Evolutionary conservation across 2,329 filamentous ascomycete species (phyloP), one percentile per base, ranked within the genome.

Genomic region (Neophaeococcomyces mojaviensis): DNA sequence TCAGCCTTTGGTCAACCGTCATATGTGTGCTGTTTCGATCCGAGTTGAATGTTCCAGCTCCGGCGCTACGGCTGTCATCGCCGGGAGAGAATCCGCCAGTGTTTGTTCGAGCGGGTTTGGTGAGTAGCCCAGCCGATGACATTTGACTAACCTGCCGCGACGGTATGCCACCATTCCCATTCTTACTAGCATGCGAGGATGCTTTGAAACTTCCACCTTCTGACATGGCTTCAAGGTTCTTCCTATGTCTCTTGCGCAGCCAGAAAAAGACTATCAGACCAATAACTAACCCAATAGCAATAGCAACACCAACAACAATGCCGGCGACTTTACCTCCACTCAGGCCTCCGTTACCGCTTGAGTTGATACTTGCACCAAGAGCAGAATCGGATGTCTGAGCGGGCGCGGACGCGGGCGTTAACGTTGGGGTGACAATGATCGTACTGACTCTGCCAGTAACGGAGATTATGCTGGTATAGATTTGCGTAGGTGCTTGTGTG

Each of bases 311-410:
- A 22, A 71, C 58, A 3, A 69, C 65, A 40, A 70, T 64, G 22
- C 69, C 69, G 4, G 67, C 68, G 47, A 71, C 67, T 9, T 63
- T 61, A 26, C 69, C 69, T 15, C 61, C 62, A 30, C 62, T 65
- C 30, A 70, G 46, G 10, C 59, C 55, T 16, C 59, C 61, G 15
- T 52, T 44, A n/a, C 47, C 39, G 13, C 41, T 35, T 39, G 49
- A 45, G 10, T 48, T 44, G 31, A 48, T 30, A 48, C 41, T 55
- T 49, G 10, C 35, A 20, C 55, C 54, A 9, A 58, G 46, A 3
- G 49, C 51, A 3, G 52, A 50, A 45, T 58, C 54, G 8, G 52
- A 39, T 6, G 49, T 47, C 10, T 48, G 39, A n/a, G 50, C 38
- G 13, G 55, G 44, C 10, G n/a, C n/a, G n/a, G n/a, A n/a, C n/a